These are phyloP conservation scores for Clonostachys rhizophaga DNA, from an alignment of 2,329 filamentous ascomycete genomes.

Conservation along the genomic window DNA sequence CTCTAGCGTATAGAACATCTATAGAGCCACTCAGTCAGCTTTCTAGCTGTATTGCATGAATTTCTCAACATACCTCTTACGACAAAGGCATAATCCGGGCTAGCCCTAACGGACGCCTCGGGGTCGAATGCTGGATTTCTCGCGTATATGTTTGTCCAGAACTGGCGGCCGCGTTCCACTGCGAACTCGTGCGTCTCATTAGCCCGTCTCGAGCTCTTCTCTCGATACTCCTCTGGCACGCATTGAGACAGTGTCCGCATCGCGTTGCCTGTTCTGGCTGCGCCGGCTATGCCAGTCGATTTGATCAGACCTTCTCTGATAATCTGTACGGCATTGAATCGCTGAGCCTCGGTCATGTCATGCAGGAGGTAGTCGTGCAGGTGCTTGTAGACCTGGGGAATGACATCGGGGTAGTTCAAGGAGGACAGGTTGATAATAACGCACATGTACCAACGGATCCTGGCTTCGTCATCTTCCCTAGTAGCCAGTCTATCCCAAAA, in stretches of 20 bases:
- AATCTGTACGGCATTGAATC: background rate
- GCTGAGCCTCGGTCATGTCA: constrained; percentile 2
- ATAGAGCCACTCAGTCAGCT: background rate
- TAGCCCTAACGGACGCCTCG: constrained; percentile 6
- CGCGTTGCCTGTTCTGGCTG: constrained; percentile 7
- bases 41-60: background rate
- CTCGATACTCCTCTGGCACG: constrained; percentile 3
- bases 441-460: constrained; percentile 7
- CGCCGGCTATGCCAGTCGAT: constrained; percentile 6
- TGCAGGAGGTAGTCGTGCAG: constrained; percentile 2
- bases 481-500: constrained; percentile 3
- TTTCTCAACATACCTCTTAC: constrained; percentile 4
- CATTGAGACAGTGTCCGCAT: constrained; percentile 5
- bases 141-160: constrained; percentile 6
- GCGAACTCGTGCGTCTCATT: constrained; percentile 3
- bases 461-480: background rate
- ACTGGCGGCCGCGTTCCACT: constrained; percentile 4
- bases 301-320: constrained; percentile 8
- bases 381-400: constrained; percentile 7
- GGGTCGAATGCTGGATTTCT: constrained; percentile 7
- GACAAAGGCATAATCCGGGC: constrained; percentile 8
- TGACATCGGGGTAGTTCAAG: constrained; percentile 8
- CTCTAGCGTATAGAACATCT: constrained; percentile 5
- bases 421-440: constrained; percentile 6
- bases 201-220: constrained; percentile 3